These are phyloP conservation scores for Elasticomyces elasticus DNA, from an alignment of 495 filamentous ascomycete species.

Conservation along the genomic window DNA sequence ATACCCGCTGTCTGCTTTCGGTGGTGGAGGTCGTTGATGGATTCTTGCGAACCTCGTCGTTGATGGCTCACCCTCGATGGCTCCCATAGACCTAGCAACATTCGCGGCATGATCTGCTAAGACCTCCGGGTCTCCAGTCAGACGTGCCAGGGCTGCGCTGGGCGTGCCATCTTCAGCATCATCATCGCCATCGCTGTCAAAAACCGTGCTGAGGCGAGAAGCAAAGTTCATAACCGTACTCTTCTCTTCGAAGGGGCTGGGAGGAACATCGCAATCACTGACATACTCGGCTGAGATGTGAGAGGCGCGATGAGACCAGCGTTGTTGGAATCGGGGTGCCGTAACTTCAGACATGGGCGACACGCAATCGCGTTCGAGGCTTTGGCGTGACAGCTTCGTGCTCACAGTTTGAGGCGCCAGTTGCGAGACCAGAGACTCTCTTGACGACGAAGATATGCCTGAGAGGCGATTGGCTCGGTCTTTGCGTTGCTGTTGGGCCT, in stretches of 20 bases:
- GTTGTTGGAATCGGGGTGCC: slow-evolving; percentile 10
- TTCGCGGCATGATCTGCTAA: background rate
- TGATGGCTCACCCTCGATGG: background rate
- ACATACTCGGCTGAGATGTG: slow-evolving; percentile 10
- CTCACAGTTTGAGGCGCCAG: background rate
- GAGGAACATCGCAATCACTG: slow-evolving; percentile 9
- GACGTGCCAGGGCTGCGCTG: slow-evolving; percentile 10
- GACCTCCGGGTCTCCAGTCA: slow-evolving; percentile 8
- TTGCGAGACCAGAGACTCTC: slow-evolving; percentile 1
- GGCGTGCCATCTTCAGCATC: slow-evolving; percentile 8
- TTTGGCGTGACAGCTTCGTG: slow-evolving; percentile 1
- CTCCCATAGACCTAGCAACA: background rate
- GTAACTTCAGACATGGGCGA: slow-evolving; percentile 8
- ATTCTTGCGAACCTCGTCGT: background rate
- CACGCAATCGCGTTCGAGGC: slow-evolving; percentile 4
- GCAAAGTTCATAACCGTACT: background rate
- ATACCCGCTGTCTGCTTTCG: slow-evolving; percentile 21
- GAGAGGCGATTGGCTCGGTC: background rate
- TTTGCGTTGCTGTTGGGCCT: slow-evolving; percentile 12
- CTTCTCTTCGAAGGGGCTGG: slow-evolving; percentile 12
- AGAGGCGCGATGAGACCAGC: slow-evolving; percentile 18
- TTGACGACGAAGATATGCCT: background rate
- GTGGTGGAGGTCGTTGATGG: slow-evolving; percentile 1
- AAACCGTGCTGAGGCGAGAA: slow-evolving; percentile 15
- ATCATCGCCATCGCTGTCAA: slow-evolving; percentile 9